Conservation (phyloP, 148 eudicot genomes). For the Diospyros kaki region DNA sequence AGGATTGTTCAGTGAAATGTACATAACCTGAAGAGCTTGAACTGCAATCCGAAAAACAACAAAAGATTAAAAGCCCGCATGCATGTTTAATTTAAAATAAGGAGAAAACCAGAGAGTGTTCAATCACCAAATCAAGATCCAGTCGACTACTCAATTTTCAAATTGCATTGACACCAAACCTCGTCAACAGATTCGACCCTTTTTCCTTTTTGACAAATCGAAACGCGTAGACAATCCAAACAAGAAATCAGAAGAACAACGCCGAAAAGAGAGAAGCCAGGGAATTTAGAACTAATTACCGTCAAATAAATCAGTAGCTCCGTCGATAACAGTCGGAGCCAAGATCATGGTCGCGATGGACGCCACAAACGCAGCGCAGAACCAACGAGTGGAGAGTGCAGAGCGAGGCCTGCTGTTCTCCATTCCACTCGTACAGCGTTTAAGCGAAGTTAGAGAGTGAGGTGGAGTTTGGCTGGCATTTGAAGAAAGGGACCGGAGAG, state of each 20-base stretch:
- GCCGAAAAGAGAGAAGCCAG: neutral
- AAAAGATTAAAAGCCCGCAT: constrained; percentile 3
- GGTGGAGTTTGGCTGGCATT: constrained; percentile 8
- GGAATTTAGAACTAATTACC: constrained; percentile 25
- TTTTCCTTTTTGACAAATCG: neutral
- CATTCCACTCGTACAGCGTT: constrained; percentile 2
- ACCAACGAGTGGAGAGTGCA: neutral
- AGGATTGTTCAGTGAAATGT: constrained; percentile 71
- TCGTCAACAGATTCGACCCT: constrained; percentile 5
- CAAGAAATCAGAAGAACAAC: neutral
- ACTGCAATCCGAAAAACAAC: constrained; percentile 39
- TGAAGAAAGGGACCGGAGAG: constrained; percentile 17
- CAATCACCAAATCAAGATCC: constrained; percentile 14
- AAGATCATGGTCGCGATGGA: constrained; percentile 29
- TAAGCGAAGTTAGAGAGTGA: too few relatives aligned
- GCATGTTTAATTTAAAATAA: neutral
- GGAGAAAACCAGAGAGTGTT: neutral
- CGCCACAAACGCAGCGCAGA: constrained; percentile 10
- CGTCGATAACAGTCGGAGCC: constrained; percentile 26
- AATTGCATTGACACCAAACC: constrained; percentile 14
- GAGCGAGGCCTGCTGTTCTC: constrained; percentile 6
- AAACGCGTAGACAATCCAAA: neutral
- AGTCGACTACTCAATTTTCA: constrained; percentile 9
- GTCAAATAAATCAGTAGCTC: constrained; percentile 69
- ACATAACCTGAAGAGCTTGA: constrained; percentile 79